Evolutionary conservation across 2,329 filamentous ascomycete species (phyloP), one percentile per base, ranked within the genome.

Genomic region (Claviceps arundinis): DNA sequence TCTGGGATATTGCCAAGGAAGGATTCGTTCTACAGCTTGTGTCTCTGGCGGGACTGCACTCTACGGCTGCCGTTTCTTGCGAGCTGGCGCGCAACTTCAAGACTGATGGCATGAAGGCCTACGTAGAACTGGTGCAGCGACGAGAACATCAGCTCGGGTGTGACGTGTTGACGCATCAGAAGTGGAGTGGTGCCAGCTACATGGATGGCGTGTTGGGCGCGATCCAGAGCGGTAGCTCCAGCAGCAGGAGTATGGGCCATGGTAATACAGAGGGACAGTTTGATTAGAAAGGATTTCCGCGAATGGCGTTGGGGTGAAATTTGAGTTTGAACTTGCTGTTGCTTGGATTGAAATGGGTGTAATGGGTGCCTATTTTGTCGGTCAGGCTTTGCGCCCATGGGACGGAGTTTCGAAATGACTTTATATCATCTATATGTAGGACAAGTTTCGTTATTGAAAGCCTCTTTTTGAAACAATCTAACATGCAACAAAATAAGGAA

Each of bases 151-250:
- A 95, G 58, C 71, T 91, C 1, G 87, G 86, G 14, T 89, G 89
- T 53, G 90, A 96, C 61, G 90, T 95, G n/a, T 73, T 95, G 57
- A 95, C 89, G 41, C 90, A 96, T 67, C 90, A 96, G 74, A 94
- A 93, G 66, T 89, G 85, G 85, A 81, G 77, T 57, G 78, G 78
- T 22, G 78, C 78, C 0, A 71, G 65, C 55, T 81, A 95, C 65
- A 85, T 96, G 59, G 90, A 96, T 66, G 89, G 90, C 2, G 91
- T 96, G 47, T 66, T 96, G 37, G 89, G 89, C 0, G 83, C 87
- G 4, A 94, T 96, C 50, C 89, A 95, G 70, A 95, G 88, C 61
- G 91, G 90, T 22, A 95, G 87, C 70, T 89, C 84, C 52, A 84
- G 87, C 51, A 94, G 81, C 66, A 90, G 82, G 78, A 93, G 88